Base-by-base conservation (phyloP, 805 yeast species). In the Candida patagonica region DNA sequence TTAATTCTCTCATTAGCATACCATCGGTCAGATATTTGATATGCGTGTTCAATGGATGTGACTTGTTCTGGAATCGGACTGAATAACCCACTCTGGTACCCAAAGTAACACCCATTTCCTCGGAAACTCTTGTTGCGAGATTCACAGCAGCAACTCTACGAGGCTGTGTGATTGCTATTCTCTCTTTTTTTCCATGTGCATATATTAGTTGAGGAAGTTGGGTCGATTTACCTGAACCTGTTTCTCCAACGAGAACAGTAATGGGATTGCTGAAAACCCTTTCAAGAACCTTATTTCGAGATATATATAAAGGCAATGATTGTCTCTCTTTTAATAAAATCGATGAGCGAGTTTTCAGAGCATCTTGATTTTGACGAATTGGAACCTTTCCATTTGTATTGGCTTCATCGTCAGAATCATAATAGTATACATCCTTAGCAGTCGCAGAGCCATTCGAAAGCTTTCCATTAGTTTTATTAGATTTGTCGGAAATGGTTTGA, bases 191-290 rank as follows among this genome's bases (percentile, higher is more conserved):
- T 10, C 47, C 48, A 35, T 63, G 61, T 2, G 51, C 40, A 19
- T 83, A 73, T n/a, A 89, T 56, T 48, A 89, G 80, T 56, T 89
- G 97, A 0, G 98, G 97, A 35, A 89, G 78, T 63, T 89, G 98
- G 0, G 98, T 89, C 3, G 97, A 88, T 57, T 89, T 89, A 67
- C 97, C 97, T 6, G 95, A 85, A 61, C 98, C 98, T 0, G 98
- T 89, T 56, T 89, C 97, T 61, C 97, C 97, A 55, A 92, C 82
- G 15, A 89, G 68, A 1, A 89, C 76, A 0, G 88, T 76, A 4
- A 87, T 94, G 46, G 72, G 78, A 51, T 79, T 73, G 8, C 62
- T 44, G 2, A 61, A 42, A 2, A 89, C 54, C 45, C 76, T 73
- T 7, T 69, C 62, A 44, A 82, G 55, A 13, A 89, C 71, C 39